A percentile compares a stretch with the other conserved stretches of the same genome.
phyloP scores from a whole-genome alignment of 2,329 filamentous ascomycete genomes.

The Rutstroemia sydowiana region DNA sequence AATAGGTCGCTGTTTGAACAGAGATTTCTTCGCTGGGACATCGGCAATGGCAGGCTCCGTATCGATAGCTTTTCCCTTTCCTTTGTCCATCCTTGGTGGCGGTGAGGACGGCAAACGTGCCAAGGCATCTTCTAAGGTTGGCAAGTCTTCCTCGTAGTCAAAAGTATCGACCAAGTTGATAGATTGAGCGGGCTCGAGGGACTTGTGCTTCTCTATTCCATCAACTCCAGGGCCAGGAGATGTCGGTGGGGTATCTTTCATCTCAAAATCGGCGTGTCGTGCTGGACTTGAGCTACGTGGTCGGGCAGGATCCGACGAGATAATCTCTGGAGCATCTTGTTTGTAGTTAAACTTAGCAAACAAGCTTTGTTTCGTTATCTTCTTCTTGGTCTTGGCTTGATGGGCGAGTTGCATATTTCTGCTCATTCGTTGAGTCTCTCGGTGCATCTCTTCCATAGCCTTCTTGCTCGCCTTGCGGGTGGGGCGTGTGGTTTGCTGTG shows the following conservation, averaged over 20 bases:
- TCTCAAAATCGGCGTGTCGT: slow-evolving; percentile 44
- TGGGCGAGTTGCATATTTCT: slow-evolving; percentile 88
- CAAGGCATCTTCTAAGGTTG: slow-evolving; percentile 16
- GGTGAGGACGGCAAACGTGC: slow-evolving; percentile 14
- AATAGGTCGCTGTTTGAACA: slow-evolving; percentile 28
- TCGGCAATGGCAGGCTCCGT: slow-evolving; percentile 16
- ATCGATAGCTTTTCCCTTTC: slow-evolving; percentile 49
- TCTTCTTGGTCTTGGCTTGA: slow-evolving; percentile 85
- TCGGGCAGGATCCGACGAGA: slow-evolving; percentile 31
- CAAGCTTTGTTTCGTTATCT: slow-evolving; percentile 74
- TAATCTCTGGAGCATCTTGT: slow-evolving; percentile 23
- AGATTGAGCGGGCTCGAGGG: background rate
- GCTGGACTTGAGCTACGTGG: slow-evolving; percentile 48
- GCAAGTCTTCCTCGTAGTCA: slow-evolving; percentile 14
- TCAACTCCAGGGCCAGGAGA: slow-evolving; percentile 46
- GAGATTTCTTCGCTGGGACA: slow-evolving; percentile 16
- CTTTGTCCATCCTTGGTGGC: slow-evolving; percentile 40
- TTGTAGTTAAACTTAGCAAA: slow-evolving; percentile 79
- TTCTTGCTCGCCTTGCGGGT: slow-evolving; percentile 87
- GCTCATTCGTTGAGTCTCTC: slow-evolving; percentile 86
- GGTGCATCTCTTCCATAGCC: slow-evolving; percentile 87
- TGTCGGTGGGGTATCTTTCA: slow-evolving; percentile 62
- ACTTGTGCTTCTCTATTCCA: slow-evolving; percentile 25
- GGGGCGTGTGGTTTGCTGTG: slow-evolving; percentile 61
- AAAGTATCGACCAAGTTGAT: background rate